Evolutionary conservation across 2,329 filamentous ascomycete genomes (phyloP).

Genomic region (Fusarium hostae): DNA sequence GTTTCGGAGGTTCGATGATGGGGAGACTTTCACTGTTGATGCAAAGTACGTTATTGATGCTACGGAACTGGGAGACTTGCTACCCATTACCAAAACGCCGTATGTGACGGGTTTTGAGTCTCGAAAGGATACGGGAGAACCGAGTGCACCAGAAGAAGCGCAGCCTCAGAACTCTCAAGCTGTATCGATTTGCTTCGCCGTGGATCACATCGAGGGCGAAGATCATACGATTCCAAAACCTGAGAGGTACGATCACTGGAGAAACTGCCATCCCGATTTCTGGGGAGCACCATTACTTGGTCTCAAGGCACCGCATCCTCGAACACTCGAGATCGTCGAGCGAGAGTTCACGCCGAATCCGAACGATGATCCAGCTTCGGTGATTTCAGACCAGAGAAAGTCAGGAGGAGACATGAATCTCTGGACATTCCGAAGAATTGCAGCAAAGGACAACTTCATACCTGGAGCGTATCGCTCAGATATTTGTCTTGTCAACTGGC

Average conservation of each 20-base stretch:
- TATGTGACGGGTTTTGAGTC: constrained; percentile 46
- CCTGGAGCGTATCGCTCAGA: constrained; percentile 41
- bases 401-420: constrained; percentile 46
- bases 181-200: constrained; percentile 45
- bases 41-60: constrained; percentile 34
- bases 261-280: constrained; percentile 38
- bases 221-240: constrained; percentile 43
- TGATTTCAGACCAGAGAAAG: constrained; percentile 41
- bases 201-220: constrained; percentile 44
- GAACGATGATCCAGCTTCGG: constrained; percentile 40
- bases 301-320: constrained; percentile 41
- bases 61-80: constrained; percentile 28
- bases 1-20: constrained; percentile 6
- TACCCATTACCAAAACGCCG: constrained; percentile 38
- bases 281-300: constrained; percentile 43
- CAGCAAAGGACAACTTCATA: constrained; percentile 38
- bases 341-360: constrained; percentile 45
- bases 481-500: constrained; percentile 46
- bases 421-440: constrained; percentile 45
- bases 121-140: constrained; percentile 39
- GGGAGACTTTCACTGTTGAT: constrained; percentile 5
- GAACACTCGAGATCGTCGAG: constrained; percentile 44
- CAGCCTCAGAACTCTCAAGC: constrained; percentile 45
- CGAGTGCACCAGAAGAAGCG: constrained; percentile 41
- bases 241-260: constrained; percentile 40